A percentile compares a stretch with the other conserved stretches of the same genome.
Conservation (phyloP, 2,329 filamentous ascomycete species). For the Alternaria longipes region DNA sequence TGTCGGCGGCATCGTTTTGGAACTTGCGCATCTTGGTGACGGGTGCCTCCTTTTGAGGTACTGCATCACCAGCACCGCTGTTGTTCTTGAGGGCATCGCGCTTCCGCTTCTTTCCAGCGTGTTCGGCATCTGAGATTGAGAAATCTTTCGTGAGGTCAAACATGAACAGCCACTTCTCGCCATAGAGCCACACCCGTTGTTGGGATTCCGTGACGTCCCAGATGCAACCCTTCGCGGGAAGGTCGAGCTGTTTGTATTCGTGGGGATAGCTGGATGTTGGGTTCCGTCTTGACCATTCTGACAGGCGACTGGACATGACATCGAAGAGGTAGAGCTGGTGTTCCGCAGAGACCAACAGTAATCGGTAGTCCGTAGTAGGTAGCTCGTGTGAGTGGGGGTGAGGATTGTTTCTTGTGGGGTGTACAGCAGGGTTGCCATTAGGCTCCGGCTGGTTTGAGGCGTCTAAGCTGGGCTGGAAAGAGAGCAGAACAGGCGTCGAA, state of each 20-base stretch:
- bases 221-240: constrained; percentile 82
- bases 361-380: constrained; percentile 61
- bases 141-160: constrained; percentile 82
- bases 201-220: constrained; percentile 74
- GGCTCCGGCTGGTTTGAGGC: constrained; percentile 37
- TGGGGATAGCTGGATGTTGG: constrained; percentile 76
- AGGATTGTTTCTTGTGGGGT: constrained; percentile 61
- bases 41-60: constrained; percentile 58
- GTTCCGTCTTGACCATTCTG: constrained; percentile 87
- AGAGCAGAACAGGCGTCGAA: constrained; percentile 56
- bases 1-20: constrained; percentile 50
- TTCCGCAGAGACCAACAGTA: constrained; percentile 70
- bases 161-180: constrained; percentile 88
- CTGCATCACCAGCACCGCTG: constrained; percentile 65
- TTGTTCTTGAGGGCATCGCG: constrained; percentile 44
- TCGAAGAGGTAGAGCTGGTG: constrained; percentile 82
- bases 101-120: constrained; percentile 42
- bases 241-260: constrained; percentile 76
- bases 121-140: constrained; percentile 29
- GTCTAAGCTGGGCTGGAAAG: constrained; percentile 54
- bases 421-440: constrained; percentile 59
- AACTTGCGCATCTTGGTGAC: constrained; percentile 61
- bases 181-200: constrained; percentile 83
- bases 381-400: constrained; percentile 66
- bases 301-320: constrained; percentile 77